Evolutionary conservation across 768 basidiomycete genomes (phyloP).

Genomic region (Agrocybe chaxingu): DNA sequence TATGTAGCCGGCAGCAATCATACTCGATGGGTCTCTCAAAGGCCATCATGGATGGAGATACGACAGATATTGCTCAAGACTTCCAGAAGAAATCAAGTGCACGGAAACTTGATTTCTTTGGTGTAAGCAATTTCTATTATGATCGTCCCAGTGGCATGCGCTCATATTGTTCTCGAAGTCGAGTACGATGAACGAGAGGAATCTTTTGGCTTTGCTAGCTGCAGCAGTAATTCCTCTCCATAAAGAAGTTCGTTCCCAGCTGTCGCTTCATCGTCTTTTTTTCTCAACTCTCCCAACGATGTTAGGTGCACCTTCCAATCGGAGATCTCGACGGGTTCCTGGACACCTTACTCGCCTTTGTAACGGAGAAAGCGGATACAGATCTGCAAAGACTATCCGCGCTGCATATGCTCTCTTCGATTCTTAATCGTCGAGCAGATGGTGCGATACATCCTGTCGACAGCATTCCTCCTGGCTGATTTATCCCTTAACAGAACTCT

Average conservation of each 20-base stretch:
- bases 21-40: slow-evolving; percentile 45
- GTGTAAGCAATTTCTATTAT: slow-evolving; percentile 31
- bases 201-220: slow-evolving; percentile 64
- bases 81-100: slow-evolving; percentile 44
- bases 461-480: background rate
- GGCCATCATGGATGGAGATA: slow-evolving; percentile 54
- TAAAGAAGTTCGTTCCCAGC: slow-evolving; percentile 51
- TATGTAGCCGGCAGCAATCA: slow-evolving; percentile 58
- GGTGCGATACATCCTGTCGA: slow-evolving; percentile 37
- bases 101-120: slow-evolving; percentile 44
- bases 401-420: slow-evolving; percentile 55
- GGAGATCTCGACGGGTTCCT: slow-evolving; percentile 49
- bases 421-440: slow-evolving; percentile 76
- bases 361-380: slow-evolving; percentile 42
- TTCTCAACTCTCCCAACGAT: background rate
- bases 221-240: slow-evolving; percentile 62
- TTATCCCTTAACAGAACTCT: slow-evolving; percentile 35
- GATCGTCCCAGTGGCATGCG: background rate
- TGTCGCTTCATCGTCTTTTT: background rate
- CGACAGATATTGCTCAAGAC: slow-evolving; percentile 51
- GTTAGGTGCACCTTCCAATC: slow-evolving; percentile 52
- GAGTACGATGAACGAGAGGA: slow-evolving; percentile 49
- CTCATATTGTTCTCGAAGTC: slow-evolving; percentile 31
- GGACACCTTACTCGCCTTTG: slow-evolving; percentile 57
- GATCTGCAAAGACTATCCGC: slow-evolving; percentile 53